phyloP scores from a whole-genome alignment of 129 eudicot species.

The Centrapalus pauciflorus region DNA sequence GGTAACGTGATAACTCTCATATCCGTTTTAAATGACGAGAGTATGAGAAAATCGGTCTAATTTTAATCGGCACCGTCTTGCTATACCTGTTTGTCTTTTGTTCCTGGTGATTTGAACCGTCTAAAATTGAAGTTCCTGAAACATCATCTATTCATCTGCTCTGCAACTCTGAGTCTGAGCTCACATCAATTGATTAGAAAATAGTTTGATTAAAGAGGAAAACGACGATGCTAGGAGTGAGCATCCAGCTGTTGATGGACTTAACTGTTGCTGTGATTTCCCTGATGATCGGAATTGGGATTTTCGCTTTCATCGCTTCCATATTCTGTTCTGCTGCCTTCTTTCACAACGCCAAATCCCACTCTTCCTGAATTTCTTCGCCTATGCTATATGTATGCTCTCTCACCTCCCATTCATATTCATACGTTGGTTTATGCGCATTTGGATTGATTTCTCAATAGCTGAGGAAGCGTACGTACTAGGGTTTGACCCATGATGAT shows the following conservation, averaged over 20 bases:
- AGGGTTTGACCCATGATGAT: too few relatives aligned
- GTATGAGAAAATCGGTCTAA: too few relatives aligned
- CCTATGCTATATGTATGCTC: background rate
- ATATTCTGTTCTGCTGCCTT: slow-evolving; percentile 84
- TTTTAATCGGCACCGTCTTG: too few relatives aligned
- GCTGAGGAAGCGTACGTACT: too few relatives aligned
- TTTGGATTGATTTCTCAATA: background rate
- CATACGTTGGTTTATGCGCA: background rate
- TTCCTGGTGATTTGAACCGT: too few relatives aligned
- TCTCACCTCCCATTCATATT: background rate
- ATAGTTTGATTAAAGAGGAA: slow-evolving; percentile 2
- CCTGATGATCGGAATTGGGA: slow-evolving; percentile 62
- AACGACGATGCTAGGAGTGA: slow-evolving; percentile 50
- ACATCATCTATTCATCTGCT: background rate
- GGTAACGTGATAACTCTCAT: too few relatives aligned
- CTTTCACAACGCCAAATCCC: slow-evolving; percentile 60
- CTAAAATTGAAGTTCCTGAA: background rate
- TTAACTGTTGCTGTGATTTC: slow-evolving; percentile 69
- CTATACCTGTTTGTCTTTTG: too few relatives aligned
- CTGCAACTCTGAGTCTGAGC: background rate
- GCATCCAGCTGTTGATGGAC: slow-evolving; percentile 60
- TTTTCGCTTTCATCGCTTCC: slow-evolving; percentile 65
- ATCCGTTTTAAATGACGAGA: too few relatives aligned
- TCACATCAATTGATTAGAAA: background rate
- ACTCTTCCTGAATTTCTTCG: slow-evolving; percentile 23